Percentiles rank a stretch among this genome's conserved stretches.
Conservation (phyloP, 768 basidiomycete species). For the Kwoniella sp. region DNA sequence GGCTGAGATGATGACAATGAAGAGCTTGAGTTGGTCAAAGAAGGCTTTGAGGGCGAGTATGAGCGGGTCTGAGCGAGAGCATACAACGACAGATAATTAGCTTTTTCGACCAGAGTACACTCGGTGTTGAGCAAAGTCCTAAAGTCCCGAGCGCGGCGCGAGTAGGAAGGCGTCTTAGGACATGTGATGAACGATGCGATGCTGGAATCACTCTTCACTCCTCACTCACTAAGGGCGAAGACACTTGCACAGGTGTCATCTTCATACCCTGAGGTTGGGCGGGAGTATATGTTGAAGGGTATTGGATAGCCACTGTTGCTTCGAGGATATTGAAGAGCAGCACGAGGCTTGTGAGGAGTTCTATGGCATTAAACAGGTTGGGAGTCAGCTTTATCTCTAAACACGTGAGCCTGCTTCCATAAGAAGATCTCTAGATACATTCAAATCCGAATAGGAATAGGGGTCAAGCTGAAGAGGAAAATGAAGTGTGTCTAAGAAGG, state of each 20-base stretch:
- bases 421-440: too few relatives aligned
- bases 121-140: too few relatives aligned
- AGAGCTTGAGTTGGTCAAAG: background rate
- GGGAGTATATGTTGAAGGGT: slow-evolving; percentile 14
- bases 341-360: slow-evolving; percentile 23
- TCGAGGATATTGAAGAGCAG: slow-evolving; percentile 37
- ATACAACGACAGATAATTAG: too few relatives aligned
- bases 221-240: slow-evolving; percentile 43
- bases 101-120: too few relatives aligned
- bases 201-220: too few relatives aligned
- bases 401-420: too few relatives aligned
- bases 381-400: too few relatives aligned
- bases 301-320: slow-evolving; percentile 24
- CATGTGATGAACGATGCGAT: too few relatives aligned
- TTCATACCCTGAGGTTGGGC: slow-evolving; percentile 16
- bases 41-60: slow-evolving; percentile 21
- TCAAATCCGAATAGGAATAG: too few relatives aligned
- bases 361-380: slow-evolving; percentile 6
- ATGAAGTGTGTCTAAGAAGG: too few relatives aligned
- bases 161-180: too few relatives aligned
- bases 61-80: slow-evolving; percentile 19
- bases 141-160: too few relatives aligned
- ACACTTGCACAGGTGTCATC: slow-evolving; percentile 33
- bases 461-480: slow-evolving; percentile 1
- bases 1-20: slow-evolving; percentile 10